These are phyloP conservation scores for Diutina neorugosa DNA, from an alignment of 1,139 yeast genomes.

Conservation along the genomic window DNA sequence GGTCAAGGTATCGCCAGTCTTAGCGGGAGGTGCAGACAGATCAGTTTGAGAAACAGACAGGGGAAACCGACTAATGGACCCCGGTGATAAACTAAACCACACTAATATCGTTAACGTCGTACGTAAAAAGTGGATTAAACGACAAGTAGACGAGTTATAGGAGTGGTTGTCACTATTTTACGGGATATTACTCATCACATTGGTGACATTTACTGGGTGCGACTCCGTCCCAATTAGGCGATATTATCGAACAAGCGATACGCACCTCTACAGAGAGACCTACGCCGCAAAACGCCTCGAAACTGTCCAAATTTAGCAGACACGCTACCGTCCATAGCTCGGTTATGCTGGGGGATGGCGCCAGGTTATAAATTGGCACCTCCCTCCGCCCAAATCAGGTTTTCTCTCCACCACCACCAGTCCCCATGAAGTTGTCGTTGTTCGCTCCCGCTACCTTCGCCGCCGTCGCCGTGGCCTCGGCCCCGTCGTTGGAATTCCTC, in stretches of 20 bases:
- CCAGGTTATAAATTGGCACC: no score
- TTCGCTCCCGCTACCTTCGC: neutral
- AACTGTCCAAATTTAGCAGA: neutral
- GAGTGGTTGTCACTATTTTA: no score
- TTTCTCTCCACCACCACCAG: neutral
- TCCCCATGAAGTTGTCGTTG: slow-evolving; percentile 1
- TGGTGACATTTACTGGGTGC: neutral
- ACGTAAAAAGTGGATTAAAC: no score
- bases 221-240: neutral
- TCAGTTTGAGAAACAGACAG: no score
- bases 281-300: neutral
- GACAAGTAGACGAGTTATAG: no score
- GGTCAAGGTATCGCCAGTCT: neutral
- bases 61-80: no score
- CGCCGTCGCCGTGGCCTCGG: neutral
- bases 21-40: neutral
- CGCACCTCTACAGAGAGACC: neutral
- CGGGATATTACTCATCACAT: no score
- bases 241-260: neutral
- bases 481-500: neutral
- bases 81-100: no score
- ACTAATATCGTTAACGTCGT: no score
- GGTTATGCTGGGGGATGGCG: no score
- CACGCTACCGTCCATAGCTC: no score
- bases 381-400: neutral